Percentiles rank a stretch among this genome's conserved stretches.
These are phyloP conservation scores for Fomitopsis serialis DNA, from an alignment of 768 basidiomycete genomes.

Conservation along the genomic window DNA sequence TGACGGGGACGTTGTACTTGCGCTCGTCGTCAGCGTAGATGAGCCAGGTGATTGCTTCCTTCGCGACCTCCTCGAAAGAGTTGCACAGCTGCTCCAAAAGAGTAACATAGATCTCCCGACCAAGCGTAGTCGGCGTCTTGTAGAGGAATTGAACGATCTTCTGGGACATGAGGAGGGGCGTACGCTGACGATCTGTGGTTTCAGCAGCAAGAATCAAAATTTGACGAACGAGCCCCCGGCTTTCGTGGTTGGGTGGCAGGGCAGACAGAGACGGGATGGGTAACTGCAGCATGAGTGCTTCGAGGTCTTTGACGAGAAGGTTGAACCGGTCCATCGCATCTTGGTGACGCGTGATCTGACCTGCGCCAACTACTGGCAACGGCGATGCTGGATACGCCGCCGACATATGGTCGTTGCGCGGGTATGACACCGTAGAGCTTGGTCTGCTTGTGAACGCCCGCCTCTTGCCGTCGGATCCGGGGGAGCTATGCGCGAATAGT, in stretches of 20 bases:
- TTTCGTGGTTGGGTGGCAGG: slow-evolving; percentile 79
- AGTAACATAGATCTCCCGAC: slow-evolving; percentile 89
- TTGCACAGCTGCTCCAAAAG: slow-evolving; percentile 87
- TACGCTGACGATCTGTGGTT: slow-evolving; percentile 75
- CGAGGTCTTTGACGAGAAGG: slow-evolving; percentile 65
- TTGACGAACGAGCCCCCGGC: slow-evolving; percentile 79
- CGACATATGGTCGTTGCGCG: slow-evolving; percentile 38
- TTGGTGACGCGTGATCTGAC: slow-evolving; percentile 54
- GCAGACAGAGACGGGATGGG: slow-evolving; percentile 63
- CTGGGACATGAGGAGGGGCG: slow-evolving; percentile 89
- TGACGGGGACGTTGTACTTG: slow-evolving; percentile 94
- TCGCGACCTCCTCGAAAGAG: slow-evolving; percentile 86
- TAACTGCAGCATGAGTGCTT: slow-evolving; percentile 73
- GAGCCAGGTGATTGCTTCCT: slow-evolving; percentile 96
- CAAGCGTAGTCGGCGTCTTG: slow-evolving; percentile 80
- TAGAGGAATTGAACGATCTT: slow-evolving; percentile 95
- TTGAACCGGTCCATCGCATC: slow-evolving; percentile 89
- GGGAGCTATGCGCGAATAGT: slow-evolving; percentile 9
- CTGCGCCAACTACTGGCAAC: slow-evolving; percentile 43
- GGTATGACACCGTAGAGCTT: slow-evolving; percentile 64
- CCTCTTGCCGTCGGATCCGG: slow-evolving; percentile 55
- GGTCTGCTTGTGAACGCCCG: slow-evolving; percentile 54
- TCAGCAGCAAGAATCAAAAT: slow-evolving; percentile 79
- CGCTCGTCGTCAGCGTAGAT: slow-evolving; percentile 98
- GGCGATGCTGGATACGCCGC: slow-evolving; percentile 60